A percentile compares a stretch with the other conserved stretches of the same genome.
Evolutionary conservation across 2,329 filamentous ascomycete genomes (phyloP).

Genomic region (Fusarium hostae): DNA sequence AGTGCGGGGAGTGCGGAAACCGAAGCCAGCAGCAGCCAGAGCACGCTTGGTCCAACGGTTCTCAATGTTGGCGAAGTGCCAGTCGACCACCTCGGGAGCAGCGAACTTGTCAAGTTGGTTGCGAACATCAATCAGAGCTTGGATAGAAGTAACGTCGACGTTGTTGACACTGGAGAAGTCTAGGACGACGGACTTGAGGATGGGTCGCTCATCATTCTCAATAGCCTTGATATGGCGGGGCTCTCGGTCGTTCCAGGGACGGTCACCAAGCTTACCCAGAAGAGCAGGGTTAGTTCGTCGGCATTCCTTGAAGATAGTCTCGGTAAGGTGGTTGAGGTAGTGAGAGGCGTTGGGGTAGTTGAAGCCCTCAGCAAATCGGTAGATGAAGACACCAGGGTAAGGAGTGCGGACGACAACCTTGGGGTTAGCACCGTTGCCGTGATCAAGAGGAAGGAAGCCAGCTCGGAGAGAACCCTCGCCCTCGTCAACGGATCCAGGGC

Average conservation of each 20-base stretch:
- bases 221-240: conserved; percentile 50
- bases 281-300: conserved; percentile 56
- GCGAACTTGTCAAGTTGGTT: conserved; percentile 65
- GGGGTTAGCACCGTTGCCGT: conserved; percentile 63
- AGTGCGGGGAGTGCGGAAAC: conserved; percentile 51
- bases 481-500: conserved; percentile 54
- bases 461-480: conserved; percentile 56
- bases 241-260: conserved; percentile 67
- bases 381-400: conserved; percentile 66
- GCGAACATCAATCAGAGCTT: conserved; percentile 64
- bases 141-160: conserved; percentile 66
- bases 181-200: conserved; percentile 65
- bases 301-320: conserved; percentile 58
- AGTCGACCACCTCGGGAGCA: conserved; percentile 57
- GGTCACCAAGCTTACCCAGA: conserved; percentile 61
- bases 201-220: conserved; percentile 55
- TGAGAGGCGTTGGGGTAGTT: conserved; percentile 66
- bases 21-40: conserved; percentile 64
- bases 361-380: conserved; percentile 65
- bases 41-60: conserved; percentile 69
- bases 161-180: conserved; percentile 67
- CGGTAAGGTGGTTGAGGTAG: conserved; percentile 62
- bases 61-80: conserved; percentile 63
- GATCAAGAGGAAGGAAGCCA: conserved; percentile 60
- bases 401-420: conserved; percentile 57